Percentiles rank a stretch among this genome's conserved stretches.
These are phyloP conservation scores for Trichocomaceae sp. DNA, from an alignment of 2,329 filamentous ascomycete genomes.

Conservation along the genomic window DNA sequence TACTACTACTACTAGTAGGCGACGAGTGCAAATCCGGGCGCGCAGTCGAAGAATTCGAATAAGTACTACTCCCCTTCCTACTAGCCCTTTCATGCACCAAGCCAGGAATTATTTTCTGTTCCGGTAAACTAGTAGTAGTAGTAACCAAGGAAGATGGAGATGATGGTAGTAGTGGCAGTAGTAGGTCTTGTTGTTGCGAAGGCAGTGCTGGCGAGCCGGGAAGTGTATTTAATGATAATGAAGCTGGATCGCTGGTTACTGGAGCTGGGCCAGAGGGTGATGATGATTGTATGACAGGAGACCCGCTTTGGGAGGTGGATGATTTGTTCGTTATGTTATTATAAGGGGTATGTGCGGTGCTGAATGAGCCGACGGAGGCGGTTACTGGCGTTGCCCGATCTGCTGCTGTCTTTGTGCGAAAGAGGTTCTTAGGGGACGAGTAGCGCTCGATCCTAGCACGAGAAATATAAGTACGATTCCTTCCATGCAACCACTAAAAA, in stretches of 20 bases:
- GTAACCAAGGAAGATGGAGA: not conserved
- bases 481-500: not conserved
- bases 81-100: constrained; percentile 35
- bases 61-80: constrained; percentile 23
- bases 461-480: constrained; percentile 5
- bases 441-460: constrained; percentile 25
- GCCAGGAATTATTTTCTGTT: constrained; percentile 39
- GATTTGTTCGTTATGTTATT: constrained; percentile 1
- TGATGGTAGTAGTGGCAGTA: not conserved
- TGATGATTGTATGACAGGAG: not conserved
- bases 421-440: constrained; percentile 11
- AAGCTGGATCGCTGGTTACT: not conserved
- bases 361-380: constrained; percentile 1
- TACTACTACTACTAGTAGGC: too few relatives aligned
- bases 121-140: constrained; percentile 20
- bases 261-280: not conserved
- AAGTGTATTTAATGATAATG: not conserved
- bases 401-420: not conserved
- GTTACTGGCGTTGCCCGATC: constrained; percentile 1
- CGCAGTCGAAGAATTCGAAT: constrained; percentile 8
- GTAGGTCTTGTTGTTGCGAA: too few relatives aligned
- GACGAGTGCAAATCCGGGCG: not conserved
- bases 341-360: not conserved
- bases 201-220: not conserved
- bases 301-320: constrained; percentile 2